A percentile compares a stretch with the other conserved stretches of the same genome.
Evolutionary conservation across 2,329 filamentous ascomycete species (phyloP).

Genomic region (Rhytidhysteron rufulum): DNA sequence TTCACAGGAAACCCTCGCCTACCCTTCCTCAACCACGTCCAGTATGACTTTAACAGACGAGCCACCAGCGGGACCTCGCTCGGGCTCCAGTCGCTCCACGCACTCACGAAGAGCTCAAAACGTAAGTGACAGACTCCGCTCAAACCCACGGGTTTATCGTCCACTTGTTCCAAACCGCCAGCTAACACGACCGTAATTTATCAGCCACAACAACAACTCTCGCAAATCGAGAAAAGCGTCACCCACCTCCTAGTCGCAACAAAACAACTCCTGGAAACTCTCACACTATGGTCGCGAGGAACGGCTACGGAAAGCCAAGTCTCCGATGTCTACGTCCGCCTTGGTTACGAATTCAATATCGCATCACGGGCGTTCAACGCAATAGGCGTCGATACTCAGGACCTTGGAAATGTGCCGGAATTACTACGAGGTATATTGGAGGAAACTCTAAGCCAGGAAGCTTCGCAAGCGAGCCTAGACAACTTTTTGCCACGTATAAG

Average conservation of each 20-base stretch:
- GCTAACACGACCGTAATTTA: constrained; percentile 9
- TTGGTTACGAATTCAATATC: constrained; percentile 99
- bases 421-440: constrained; percentile 85
- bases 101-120: constrained; percentile 38
- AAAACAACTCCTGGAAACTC: constrained; percentile 93
- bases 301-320: constrained; percentile 91
- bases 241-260: constrained; percentile 96
- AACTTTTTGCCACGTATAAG: constrained; percentile 90
- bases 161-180: neutral
- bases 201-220: constrained; percentile 71
- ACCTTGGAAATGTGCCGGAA: constrained; percentile 93
- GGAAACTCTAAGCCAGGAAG: constrained; percentile 93
- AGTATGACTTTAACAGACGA: constrained; percentile 56
- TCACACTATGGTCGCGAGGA: constrained; percentile 95
- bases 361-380: constrained; percentile 94
- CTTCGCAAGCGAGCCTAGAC: constrained; percentile 88
- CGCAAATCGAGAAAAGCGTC: constrained; percentile 98
- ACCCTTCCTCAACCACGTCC: constrained; percentile 29
- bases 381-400: constrained; percentile 92
- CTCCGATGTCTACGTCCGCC: constrained; percentile 93
- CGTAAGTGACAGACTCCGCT: constrained; percentile 29
- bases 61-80: constrained; percentile 54
- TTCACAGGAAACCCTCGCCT: constrained; percentile 14
- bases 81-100: constrained; percentile 61
- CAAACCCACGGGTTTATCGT: no score